These are phyloP conservation scores for Trichoderma reesei DNA, from an alignment of 495 filamentous ascomycete genomes.

Conservation along the genomic window DNA sequence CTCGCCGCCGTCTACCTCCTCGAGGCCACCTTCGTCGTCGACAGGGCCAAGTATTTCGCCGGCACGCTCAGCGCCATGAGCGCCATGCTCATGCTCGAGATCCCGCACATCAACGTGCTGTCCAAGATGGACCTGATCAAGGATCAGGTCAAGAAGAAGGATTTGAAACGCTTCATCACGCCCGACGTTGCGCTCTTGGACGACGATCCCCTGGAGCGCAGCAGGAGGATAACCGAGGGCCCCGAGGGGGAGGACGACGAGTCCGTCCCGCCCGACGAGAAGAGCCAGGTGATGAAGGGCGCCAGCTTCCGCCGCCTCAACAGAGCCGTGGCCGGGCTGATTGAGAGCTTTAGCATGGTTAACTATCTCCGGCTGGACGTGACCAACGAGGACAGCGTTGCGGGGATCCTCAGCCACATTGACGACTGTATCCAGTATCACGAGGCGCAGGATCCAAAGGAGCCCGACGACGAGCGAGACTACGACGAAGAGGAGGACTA, in stretches of 20 bases:
- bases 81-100: slow-evolving; percentile 95
- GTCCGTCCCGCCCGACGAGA: slow-evolving; percentile 45
- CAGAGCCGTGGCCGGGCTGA: slow-evolving; percentile 72
- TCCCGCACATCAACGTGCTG: slow-evolving; percentile 89
- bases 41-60: slow-evolving; percentile 93
- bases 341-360: slow-evolving; percentile 97
- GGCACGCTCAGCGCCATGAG: slow-evolving; percentile 94
- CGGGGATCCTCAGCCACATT: slow-evolving; percentile 86
- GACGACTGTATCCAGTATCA: slow-evolving; percentile 94
- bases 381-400: slow-evolving; percentile 89
- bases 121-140: slow-evolving; percentile 96
- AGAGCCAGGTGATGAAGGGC: slow-evolving; percentile 64
- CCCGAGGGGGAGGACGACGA: slow-evolving; percentile 38
- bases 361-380: slow-evolving; percentile 83
- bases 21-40: slow-evolving; percentile 88
- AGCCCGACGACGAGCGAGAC: slow-evolving; percentile 63
- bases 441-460: slow-evolving; percentile 89
- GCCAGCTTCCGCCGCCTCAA: slow-evolving; percentile 70
- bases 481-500: slow-evolving; percentile 53
- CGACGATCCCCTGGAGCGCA: slow-evolving; percentile 50
- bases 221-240: slow-evolving; percentile 43
- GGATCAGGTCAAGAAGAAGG: slow-evolving; percentile 67
- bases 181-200: slow-evolving; percentile 71
- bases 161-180: slow-evolving; percentile 77
- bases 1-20: slow-evolving; percentile 94